Percentiles rank a stretch among this genome's conserved stretches.
Evolutionary conservation across 1,284 basidiomycete species (phyloP).

Genomic region (Sanghuangporus baumii): DNA sequence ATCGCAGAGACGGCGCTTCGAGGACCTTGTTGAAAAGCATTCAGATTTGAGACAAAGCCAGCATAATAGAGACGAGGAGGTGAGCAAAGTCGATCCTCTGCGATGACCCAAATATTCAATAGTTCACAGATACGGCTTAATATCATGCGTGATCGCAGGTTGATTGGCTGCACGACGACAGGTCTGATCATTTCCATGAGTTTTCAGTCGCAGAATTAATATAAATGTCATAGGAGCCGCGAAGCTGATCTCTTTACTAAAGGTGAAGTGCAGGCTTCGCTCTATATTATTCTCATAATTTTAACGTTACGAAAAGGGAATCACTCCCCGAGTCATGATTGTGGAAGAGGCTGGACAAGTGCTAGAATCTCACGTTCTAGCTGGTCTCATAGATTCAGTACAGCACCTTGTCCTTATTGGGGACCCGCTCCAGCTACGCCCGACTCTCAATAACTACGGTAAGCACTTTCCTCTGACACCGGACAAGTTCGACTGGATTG

Average conservation of each 20-base stretch:
- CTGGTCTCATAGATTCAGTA: constrained; percentile 53
- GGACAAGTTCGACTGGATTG: background rate
- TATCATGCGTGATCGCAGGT: constrained; percentile 46
- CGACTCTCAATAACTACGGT: constrained; percentile 63
- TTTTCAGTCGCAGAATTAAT: background rate
- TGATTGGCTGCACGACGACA: constrained; percentile 71
- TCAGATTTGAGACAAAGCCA: constrained; percentile 23
- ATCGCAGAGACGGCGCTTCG: constrained; percentile 33
- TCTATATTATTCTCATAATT: background rate
- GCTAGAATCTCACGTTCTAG: constrained; percentile 65
- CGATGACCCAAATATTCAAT: background rate
- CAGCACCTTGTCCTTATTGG: constrained; percentile 66
- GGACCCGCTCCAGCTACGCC: constrained; percentile 66
- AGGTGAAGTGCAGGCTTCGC: constrained; percentile 29
- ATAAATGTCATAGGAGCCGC: constrained; percentile 47
- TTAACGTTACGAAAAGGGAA: constrained; percentile 31
- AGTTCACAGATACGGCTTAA: constrained; percentile 32
- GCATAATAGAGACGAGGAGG: constrained; percentile 30
- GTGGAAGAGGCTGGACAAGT: constrained; percentile 77
- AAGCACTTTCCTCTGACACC: constrained; percentile 19
- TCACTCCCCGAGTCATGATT: constrained; percentile 49
- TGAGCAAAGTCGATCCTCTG: constrained; percentile 17
- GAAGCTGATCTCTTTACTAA: constrained; percentile 51
- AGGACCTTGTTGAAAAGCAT: constrained; percentile 30
- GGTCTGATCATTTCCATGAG: constrained; percentile 28